phyloP scores from a whole-genome alignment of 768 basidiomycete genomes.

The Glaciozyma martinii region DNA sequence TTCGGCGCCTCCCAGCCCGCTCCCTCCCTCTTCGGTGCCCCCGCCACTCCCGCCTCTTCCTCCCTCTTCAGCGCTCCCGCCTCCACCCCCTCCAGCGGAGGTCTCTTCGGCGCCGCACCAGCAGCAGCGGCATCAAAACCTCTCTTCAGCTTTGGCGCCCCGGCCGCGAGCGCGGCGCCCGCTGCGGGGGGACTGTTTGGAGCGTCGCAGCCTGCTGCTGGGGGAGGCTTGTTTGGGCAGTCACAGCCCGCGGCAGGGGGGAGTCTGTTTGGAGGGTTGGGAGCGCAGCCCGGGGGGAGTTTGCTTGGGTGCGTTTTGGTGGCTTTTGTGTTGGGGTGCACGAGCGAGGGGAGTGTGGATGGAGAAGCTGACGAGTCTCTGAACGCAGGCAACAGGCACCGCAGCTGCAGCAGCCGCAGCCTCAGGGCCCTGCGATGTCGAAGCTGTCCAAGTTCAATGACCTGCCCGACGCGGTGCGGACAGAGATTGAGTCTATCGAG shows the following conservation, averaged over 20 bases:
- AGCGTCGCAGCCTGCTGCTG: background rate
- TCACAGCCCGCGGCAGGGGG: background rate
- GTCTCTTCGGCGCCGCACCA: background rate
- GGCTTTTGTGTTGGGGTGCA: background rate
- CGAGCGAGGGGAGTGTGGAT: background rate
- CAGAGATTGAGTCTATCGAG: slow-evolving; percentile 31
- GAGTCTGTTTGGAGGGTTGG: background rate
- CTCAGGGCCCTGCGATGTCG: slow-evolving; percentile 3
- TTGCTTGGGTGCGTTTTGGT: background rate
- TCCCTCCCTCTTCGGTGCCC: too few species aligned
- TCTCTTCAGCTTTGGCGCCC: background rate
- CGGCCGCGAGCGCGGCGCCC: background rate
- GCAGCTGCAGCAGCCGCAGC: background rate
- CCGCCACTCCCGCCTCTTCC: too few species aligned
- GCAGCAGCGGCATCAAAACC: background rate
- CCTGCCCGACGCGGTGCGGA: slow-evolving; percentile 29
- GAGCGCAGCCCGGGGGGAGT: background rate
- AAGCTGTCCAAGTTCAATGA: slow-evolving; percentile 33
- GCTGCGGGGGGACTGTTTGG: slow-evolving; percentile 4
- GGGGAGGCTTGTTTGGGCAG: background rate
- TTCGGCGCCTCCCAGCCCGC: too few species aligned
- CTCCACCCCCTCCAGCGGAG: background rate
- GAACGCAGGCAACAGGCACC: too few species aligned
- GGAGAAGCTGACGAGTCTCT: background rate
- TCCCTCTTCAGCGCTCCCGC: background rate